Evolutionary conservation across 495 filamentous ascomycete genomes (phyloP), one percentile per base, ranked within the genome.

Genomic region (Daldinia caldariorum): DNA sequence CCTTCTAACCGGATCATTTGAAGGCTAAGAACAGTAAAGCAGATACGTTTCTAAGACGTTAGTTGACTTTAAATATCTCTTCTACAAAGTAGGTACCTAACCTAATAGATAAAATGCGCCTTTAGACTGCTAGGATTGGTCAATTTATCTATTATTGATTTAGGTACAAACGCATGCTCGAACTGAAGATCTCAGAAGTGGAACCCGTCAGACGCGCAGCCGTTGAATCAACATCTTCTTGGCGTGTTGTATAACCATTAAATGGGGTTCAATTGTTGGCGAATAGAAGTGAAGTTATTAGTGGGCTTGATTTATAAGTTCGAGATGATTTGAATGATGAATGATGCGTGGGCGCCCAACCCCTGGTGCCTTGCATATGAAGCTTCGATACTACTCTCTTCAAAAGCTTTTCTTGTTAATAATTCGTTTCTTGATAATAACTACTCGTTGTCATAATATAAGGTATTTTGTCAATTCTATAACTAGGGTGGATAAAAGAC

Each of bases 331-430:
- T 6, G 43, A 47, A 18, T 47, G 8, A 47, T 6, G 3, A 3
- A 20, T 47, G 43, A 47, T 47, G 1, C 0, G 20, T 47, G 18
- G 41, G 20, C 20, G 18, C 9, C 9, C 18, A 4, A 18, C 43
- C 43, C 16, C 43, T 47, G 43, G 43, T 47, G 2, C 43, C 43
- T 47, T 47, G 43, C 43, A 47, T 47, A 22, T 47, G 43, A 47
- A 47, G 18, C 10, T 22, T 47, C 43, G 9, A 47, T 47, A 12
- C 43, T 47, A 47, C 43, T 47, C 43, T 47, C 16, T 26, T 26
- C 3, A 47, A 47, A 7, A 47, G 13, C 8, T 47, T 18, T 6
- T 22, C 49, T 13, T 6, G 13, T 32, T 22, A 14, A 53, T 53
- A 53, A 53, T 29, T 53, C 4, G 31, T 13, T 53, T 53, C 22